Percentiles rank a stretch among this genome's conserved stretches.
phyloP scores from a whole-genome alignment of 2,329 filamentous ascomycete genomes.

The Penicillium frequentans region DNA sequence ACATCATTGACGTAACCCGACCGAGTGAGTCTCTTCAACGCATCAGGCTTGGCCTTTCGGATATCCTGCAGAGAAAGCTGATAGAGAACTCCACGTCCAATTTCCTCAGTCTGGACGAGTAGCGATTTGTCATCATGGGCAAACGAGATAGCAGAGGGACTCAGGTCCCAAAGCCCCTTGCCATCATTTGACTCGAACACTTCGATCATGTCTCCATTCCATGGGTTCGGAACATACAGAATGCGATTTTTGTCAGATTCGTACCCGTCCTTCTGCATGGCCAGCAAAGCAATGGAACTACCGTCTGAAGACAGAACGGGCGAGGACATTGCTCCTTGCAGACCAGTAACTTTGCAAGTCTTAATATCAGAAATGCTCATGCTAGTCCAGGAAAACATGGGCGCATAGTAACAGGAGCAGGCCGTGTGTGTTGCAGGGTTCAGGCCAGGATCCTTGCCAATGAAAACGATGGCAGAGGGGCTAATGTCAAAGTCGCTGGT shows the following conservation, averaged over 20 bases:
- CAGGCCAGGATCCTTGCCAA: conserved; percentile 47
- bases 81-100: conserved; percentile 45
- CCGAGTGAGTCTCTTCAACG: conserved; percentile 39
- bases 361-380: conserved; percentile 31
- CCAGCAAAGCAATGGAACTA: conserved; percentile 43
- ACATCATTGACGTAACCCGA: conserved; percentile 44
- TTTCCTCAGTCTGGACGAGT: conserved; percentile 43
- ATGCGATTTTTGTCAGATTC: conserved; percentile 50
- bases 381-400: conserved; percentile 44
- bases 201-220: conserved; percentile 41
- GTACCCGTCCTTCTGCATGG: conserved; percentile 47
- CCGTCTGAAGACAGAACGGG: conserved; percentile 48
- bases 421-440: conserved; percentile 50
- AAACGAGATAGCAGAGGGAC: conserved; percentile 44
- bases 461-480: conserved; percentile 45
- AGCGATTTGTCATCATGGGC: conserved; percentile 43
- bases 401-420: conserved; percentile 47
- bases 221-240: conserved; percentile 43
- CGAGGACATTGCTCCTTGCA: conserved; percentile 46
- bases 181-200: conserved; percentile 39
- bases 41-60: conserved; percentile 27
- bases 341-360: conserved; percentile 31
- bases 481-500: conserved; percentile 50
- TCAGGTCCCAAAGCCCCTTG: conserved; percentile 43
- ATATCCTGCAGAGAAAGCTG: conserved; percentile 36